Evolutionary conservation across 1,139 yeast genomes (phyloP), one percentile per base, ranked within the genome.

Genomic region (Magnusiomyces starmeri): DNA sequence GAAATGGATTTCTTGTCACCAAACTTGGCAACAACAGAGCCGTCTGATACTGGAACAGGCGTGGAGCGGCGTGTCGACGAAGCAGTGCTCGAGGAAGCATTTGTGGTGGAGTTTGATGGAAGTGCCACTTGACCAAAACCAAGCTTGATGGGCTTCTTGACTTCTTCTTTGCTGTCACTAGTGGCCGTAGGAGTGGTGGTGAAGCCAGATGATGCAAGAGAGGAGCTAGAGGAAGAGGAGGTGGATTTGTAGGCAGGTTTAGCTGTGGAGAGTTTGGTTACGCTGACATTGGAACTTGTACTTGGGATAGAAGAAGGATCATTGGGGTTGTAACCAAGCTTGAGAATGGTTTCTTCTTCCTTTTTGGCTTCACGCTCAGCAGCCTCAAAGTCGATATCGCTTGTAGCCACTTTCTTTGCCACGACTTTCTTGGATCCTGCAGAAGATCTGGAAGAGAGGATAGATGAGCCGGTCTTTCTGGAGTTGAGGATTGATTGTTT

Each of bases 1-100:
- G 97, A 90, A 59, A 92, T 94, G 52, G 90, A 96, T 75, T 88
- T 92, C 68, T 90, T 97, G 42, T 74, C 73, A 52, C 97, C 97
- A 68, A 77, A 92, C 69, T 89, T 87, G 64, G 77, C 78, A 43
- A 67, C 67, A 18, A 68, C 65, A 26, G 54, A 55, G 18, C 69
- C 59, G 49, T 62, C 63, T 48, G 68, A 61, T 32, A 70, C 70
- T 2, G 75, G 63, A 1, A 76, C 75, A 26, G 63, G 59, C 18
- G 69, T 60, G 2, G 70, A 25, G 18, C 51, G 49, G 14, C 51
- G 51, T 16, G 51, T 46, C 3, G 52, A 45, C 14, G 48, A 20
- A 20, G 45, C 24, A n/a, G 45, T n/a, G 9, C 40, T 43, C 27
- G 50, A 46, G 22, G 53, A 46, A 20, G 46, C 35, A 24, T 44